These are phyloP conservation scores for Oropetium thomaeum DNA, from an alignment of 176 grass and related monocot genomes.

Conservation along the genomic window DNA sequence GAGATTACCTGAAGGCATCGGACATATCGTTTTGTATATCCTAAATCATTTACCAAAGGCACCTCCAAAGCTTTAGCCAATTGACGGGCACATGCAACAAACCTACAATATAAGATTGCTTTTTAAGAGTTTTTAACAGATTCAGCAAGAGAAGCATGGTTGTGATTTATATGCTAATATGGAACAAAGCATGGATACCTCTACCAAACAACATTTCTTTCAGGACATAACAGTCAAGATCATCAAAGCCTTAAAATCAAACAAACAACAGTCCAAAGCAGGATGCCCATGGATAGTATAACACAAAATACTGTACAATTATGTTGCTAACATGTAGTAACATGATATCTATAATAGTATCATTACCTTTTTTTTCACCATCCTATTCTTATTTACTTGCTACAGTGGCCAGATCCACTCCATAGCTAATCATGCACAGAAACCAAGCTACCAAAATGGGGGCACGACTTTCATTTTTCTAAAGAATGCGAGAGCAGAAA, in stretches of 20 bases:
- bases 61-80: constrained; percentile 94
- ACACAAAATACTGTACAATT: neutral
- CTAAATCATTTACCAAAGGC: constrained; percentile 96
- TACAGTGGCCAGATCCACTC: neutral
- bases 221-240: neutral
- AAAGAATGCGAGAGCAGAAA: neutral
- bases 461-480: neutral
- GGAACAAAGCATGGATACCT: neutral
- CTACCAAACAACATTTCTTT: neutral
- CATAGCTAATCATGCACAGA: neutral
- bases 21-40: constrained; percentile 97
- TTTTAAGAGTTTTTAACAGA: constrained; percentile 10
- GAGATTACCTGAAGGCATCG: constrained; percentile 89
- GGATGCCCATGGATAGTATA: neutral
- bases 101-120: constrained; percentile 55
- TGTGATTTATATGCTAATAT: constrained; percentile 1
- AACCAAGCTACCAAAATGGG: neutral
- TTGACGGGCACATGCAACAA: constrained; percentile 77
- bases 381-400: constrained; percentile 9
- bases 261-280: neutral
- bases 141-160: neutral
- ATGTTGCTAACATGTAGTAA: neutral
- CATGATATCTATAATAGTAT: constrained; percentile 15
- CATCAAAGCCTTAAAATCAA: neutral
- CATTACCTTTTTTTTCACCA: neutral